Conservation (phyloP, 768 basidiomycete species). For the Postia placenta region DNA sequence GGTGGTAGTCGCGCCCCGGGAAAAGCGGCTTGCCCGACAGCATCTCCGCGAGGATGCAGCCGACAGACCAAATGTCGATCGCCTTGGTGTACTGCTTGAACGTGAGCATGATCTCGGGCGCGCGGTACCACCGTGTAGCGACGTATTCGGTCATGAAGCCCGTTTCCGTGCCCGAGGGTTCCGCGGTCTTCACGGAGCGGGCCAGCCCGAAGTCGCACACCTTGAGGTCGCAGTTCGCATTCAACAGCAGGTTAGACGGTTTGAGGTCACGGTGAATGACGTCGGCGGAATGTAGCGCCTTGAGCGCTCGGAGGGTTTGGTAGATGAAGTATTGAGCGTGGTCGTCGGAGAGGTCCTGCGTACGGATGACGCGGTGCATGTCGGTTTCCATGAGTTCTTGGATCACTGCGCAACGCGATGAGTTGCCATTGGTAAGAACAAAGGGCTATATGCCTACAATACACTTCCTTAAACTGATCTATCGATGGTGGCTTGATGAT, state of each 20-base stretch:
- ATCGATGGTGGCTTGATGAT: constrained; percentile 77
- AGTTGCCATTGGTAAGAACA: constrained; percentile 21
- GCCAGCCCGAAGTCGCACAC: constrained; percentile 95
- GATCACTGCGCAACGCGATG: constrained; percentile 45
- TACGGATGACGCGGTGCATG: constrained; percentile 94
- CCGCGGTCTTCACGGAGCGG: constrained; percentile 81
- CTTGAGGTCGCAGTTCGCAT: constrained; percentile 95
- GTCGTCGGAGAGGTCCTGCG: constrained; percentile 92
- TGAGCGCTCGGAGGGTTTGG: constrained; percentile 91
- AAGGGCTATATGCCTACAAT: no score
- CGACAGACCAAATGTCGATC: constrained; percentile 87
- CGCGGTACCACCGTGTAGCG: constrained; percentile 97
- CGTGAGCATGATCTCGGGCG: constrained; percentile 98
- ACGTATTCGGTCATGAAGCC: constrained; percentile 96
- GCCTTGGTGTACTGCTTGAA: constrained; percentile 99
- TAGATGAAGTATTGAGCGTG: constrained; percentile 93
- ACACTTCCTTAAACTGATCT: constrained; percentile 85
- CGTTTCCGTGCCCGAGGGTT: constrained; percentile 63
- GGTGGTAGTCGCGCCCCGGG: constrained; percentile 95
- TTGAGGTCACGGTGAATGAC: constrained; percentile 97
- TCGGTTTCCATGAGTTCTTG: constrained; percentile 96
- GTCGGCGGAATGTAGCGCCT: constrained; percentile 93
- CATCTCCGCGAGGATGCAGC: constrained; percentile 94
- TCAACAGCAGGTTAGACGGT: constrained; percentile 94
- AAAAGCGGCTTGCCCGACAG: constrained; percentile 94